Evolutionary conservation across 805 yeast species (phyloP), one percentile per base, ranked within the genome.

Genomic region (Scheffersomyces stipitis): DNA sequence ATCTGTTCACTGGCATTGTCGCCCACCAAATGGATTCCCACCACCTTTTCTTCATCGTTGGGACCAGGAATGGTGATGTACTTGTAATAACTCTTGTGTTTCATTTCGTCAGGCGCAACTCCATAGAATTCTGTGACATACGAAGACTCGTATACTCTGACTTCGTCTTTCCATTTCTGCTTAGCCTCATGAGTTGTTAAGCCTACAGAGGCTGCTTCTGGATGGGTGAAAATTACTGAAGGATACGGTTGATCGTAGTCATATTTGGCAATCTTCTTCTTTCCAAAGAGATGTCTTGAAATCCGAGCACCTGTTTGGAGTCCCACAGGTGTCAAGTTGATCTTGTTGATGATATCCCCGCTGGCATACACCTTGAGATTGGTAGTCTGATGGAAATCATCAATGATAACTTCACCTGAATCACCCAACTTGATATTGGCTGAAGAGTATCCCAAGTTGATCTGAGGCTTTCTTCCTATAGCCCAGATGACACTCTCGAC

Each of bases 21-120:
- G 10, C 24, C 24, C 7, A 20, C 10, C 7, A 20, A 10, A 20
- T 20, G 24, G 24, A 20, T 7, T 20, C 24, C 24, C 7, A 20
- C 24, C 7, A 20, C 24, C 24, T 20, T 20, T 10, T 20, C 24
- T 7, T 20, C 24, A 7, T 20, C 24, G 10, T 10, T 10, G 3
- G 81, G n/a, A n/a, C n/a, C n/a, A n/a, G n/a, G n/a, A n/a, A n/a
- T 73, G 0, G 87, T 73, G 4, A 83, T 67, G 17, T 86, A 60
- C 33, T 73, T 63, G 59, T 66, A 75, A 12, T 66, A 54, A 6
- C 65, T 56, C 35, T 62, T 49, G 26, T 61, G 41, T 40, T 71
- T 54, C 16, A 41, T 58, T 3, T 51, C 47, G 7, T 20, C 9
- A 20, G 24, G 24, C 7, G 24, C 24, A 20, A 20, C 24, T 20